Base-by-base conservation (phyloP, 495 filamentous ascomycete species). In the Aspergillus sparsus region DNA sequence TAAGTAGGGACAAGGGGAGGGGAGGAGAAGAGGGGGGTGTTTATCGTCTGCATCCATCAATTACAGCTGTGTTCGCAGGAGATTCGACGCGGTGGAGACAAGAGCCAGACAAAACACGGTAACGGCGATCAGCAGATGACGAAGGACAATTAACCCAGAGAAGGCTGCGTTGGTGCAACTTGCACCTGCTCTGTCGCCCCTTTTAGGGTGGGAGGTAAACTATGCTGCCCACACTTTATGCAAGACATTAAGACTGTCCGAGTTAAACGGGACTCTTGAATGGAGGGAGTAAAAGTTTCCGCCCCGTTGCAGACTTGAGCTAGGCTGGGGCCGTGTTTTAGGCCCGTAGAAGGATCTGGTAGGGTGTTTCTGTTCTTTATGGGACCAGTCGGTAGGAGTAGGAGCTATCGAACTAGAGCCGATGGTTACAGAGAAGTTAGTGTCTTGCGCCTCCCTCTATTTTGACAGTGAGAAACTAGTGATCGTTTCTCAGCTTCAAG, bases 161-260 rank as follows among this genome's bases (percentile, higher is more conserved):
- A n/a, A 39, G 37, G 45, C 11, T 34, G 41, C 16, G 31, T 41
- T 55, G 53, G 52, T 45, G 47, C 49, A 33, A 42, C 18, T 54
- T 31, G n/a, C 49, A 51, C 39, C 53, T 33, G 53, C 27, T 45
- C 39, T 34, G 12, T 45, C 53, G 39, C 39, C 53, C 39, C 27
- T 15, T 58, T 33, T 13, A 53, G 50, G 27, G 12, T 21, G 55
- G 34, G 31, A 34, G 32, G 15, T 12, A 44, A 67, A 59, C 50
- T 58, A 60, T 49, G 33, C 39, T 54, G 50, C 55, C 55, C 52
- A 49, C 49, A 62, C 21, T 57, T 62, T 57, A 67, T 67, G 64
- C 61, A 67, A 49, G 46, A 67, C 64, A 67, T 67, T 7, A 56
- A 46, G 57, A 52, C 61, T 61, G 11, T 44, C 56, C 52, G 54